Evolutionary conservation across 768 basidiomycete species (phyloP).

Genomic region (Russula abietina): DNA sequence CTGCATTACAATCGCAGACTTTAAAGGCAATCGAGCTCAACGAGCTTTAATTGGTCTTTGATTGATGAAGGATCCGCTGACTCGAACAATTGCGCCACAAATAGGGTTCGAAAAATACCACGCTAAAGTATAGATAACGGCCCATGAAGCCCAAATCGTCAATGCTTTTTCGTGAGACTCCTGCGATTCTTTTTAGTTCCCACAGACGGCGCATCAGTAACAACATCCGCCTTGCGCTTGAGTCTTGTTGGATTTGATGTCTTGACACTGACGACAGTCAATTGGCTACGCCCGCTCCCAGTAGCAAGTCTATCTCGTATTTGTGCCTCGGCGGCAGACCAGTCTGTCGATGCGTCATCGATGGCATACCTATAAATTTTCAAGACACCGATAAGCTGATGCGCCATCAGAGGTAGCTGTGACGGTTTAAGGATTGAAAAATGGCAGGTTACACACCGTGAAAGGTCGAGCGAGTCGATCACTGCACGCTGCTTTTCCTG

Average conservation of each 20-base stretch:
- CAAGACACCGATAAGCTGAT: slow-evolving; percentile 15
- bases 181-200: slow-evolving; percentile 32
- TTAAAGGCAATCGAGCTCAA: background rate
- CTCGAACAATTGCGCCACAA: background rate
- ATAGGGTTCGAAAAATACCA: background rate
- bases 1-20: background rate
- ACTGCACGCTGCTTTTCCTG: slow-evolving; percentile 77
- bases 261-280: slow-evolving; percentile 77
- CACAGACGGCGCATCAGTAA: slow-evolving; percentile 33
- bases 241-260: slow-evolving; percentile 33
- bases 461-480: slow-evolving; percentile 81
- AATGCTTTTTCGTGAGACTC: slow-evolving; percentile 11
- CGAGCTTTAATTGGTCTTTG: background rate
- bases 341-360: slow-evolving; percentile 61
- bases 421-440: slow-evolving; percentile 1
- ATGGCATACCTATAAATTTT: slow-evolving; percentile 58
- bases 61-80: background rate
- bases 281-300: slow-evolving; percentile 36
- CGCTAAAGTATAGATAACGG: background rate
- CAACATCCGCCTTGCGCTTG: slow-evolving; percentile 54
- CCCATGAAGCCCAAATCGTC: background rate
- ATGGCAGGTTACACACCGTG: slow-evolving; percentile 54
- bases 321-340: slow-evolving; percentile 69
- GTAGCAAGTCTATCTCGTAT: slow-evolving; percentile 42
- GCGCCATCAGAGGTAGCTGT: background rate